phyloP scores from a whole-genome alignment of 306 rosid genomes.

The Gynostemma pentaphyllum region DNA sequence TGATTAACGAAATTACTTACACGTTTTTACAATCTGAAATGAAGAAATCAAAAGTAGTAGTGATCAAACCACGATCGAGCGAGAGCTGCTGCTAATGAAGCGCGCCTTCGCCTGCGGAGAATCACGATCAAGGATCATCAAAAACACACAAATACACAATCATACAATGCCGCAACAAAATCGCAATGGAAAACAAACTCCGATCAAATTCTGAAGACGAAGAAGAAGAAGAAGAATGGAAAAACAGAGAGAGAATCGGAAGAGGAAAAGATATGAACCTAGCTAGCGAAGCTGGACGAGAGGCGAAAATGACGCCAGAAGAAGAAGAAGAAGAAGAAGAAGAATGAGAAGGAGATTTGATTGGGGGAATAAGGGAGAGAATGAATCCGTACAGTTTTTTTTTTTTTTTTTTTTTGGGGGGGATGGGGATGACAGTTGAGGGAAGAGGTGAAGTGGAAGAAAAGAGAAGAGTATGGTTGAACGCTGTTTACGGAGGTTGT shows the following conservation, averaged over 20 bases:
- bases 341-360: background rate
- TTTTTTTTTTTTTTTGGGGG: too few relatives aligned
- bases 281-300: background rate
- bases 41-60: too few relatives aligned
- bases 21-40: too few relatives aligned
- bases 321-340: background rate
- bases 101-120: background rate
- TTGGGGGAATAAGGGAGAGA: background rate
- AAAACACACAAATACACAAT: too few relatives aligned
- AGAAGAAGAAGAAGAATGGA: background rate
- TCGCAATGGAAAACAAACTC: too few relatives aligned
- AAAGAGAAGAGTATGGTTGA: background rate
- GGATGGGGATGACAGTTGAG: background rate
- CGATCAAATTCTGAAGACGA: too few relatives aligned
- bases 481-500: background rate
- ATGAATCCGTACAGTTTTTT: background rate
- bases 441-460: too few relatives aligned
- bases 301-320: background rate
- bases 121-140: too few relatives aligned
- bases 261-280: background rate
- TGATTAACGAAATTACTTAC: too few relatives aligned
- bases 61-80: too few relatives aligned
- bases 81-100: background rate
- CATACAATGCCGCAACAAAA: too few relatives aligned
- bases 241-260: background rate